These are phyloP conservation scores for Achlya hypogyna DNA, from an alignment of 352 stramenopile genomes.

Conservation along the genomic window DNA sequence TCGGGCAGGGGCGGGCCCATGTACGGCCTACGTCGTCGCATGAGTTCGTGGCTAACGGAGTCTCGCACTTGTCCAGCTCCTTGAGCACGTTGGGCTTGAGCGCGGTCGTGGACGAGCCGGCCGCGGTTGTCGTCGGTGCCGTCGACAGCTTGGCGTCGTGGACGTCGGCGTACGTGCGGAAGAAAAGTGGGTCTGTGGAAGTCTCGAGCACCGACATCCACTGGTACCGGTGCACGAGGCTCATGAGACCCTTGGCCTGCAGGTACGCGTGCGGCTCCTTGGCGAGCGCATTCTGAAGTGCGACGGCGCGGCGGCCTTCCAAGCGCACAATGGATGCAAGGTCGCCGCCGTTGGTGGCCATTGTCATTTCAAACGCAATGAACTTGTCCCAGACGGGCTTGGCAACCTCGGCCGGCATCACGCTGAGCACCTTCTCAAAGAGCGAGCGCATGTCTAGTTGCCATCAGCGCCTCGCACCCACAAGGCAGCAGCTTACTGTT, in stretches of 20 bases:
- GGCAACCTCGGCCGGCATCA: conserved; percentile 72
- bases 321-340: conserved; percentile 75
- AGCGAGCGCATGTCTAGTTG: conserved; percentile 78
- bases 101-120: background rate
- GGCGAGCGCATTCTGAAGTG: conserved; percentile 29
- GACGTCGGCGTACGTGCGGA: conserved; percentile 51
- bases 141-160: background rate
- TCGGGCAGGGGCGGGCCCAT: conserved; percentile 69
- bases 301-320: conserved; percentile 62
- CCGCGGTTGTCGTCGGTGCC: background rate
- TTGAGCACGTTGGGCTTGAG: background rate
- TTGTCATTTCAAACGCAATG: conserved; percentile 79
- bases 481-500: conserved; percentile 49
- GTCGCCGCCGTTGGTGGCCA: conserved; percentile 76
- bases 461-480: background rate
- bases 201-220: conserved; percentile 48
- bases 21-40: conserved; percentile 54
- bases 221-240: conserved; percentile 69
- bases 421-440: conserved; percentile 81
- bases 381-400: conserved; percentile 82
- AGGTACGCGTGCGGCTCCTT: conserved; percentile 54
- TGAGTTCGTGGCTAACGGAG: background rate
- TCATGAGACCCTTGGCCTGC: conserved; percentile 72
- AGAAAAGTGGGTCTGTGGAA: conserved; percentile 51
- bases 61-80: background rate